Evolutionary conservation across 1,284 basidiomycete species (phyloP).

Genomic region (Flammula alnicola): DNA sequence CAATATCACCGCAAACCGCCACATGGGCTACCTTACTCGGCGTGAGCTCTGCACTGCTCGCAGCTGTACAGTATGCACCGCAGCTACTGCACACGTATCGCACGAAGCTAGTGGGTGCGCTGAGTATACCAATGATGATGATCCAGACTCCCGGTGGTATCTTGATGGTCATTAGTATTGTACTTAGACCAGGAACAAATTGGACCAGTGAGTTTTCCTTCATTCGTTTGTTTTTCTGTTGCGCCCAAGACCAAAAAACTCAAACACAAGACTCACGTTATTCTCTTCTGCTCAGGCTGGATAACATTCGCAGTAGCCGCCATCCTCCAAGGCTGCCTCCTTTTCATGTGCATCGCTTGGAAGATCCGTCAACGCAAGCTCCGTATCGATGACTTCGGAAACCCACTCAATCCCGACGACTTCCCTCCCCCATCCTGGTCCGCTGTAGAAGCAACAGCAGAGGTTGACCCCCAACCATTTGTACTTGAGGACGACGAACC

Average conservation of each 20-base stretch:
- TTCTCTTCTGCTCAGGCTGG: too few species aligned
- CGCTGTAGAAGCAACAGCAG: too few species aligned
- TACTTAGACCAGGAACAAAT: constrained; percentile 79
- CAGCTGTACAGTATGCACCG: constrained; percentile 86
- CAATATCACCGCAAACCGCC: constrained; percentile 35
- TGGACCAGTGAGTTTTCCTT: constrained; percentile 73
- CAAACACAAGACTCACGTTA: too few species aligned
- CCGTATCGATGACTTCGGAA: constrained; percentile 93
- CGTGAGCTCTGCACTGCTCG: constrained; percentile 78
- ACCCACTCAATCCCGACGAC: constrained; percentile 47
- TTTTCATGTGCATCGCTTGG: constrained; percentile 84
- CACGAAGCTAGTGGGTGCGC: constrained; percentile 84
- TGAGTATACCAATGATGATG: constrained; percentile 94
- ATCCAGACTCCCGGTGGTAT: constrained; percentile 93
- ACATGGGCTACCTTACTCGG: constrained; percentile 89
- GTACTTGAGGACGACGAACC: too few species aligned
- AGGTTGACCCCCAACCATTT: too few species aligned
- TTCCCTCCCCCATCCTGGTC: constrained; percentile 11
- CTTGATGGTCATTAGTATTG: constrained; percentile 87
- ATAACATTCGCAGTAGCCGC: constrained; percentile 87
- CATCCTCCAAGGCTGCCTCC: constrained; percentile 81
- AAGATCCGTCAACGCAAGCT: constrained; percentile 75
- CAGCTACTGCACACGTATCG: constrained; percentile 85
- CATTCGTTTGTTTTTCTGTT: constrained; percentile 6
- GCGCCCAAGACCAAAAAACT: too few species aligned